Evolutionary conservation across 2,329 filamentous ascomycete species (phyloP).

Genomic region (Paracorniculantispora psalliotae): DNA sequence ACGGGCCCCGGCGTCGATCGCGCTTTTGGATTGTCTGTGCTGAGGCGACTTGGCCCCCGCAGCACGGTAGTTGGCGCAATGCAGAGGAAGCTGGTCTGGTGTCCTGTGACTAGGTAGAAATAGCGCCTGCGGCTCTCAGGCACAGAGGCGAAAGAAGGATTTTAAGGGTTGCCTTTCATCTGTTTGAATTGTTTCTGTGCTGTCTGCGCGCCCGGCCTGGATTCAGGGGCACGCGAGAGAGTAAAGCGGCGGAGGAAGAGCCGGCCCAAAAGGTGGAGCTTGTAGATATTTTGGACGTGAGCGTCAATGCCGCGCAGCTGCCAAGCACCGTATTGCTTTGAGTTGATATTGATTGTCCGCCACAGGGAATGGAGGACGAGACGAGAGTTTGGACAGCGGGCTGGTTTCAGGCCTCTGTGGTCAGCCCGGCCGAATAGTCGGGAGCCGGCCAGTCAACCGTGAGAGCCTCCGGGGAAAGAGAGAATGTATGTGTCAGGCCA

Average conservation of each 20-base stretch:
- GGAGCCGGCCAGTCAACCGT: neutral
- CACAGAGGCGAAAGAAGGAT: neutral
- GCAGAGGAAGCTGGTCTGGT: neutral
- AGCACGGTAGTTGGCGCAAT: neutral
- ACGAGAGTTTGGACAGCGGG: slow-evolving; percentile 7
- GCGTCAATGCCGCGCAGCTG: slow-evolving; percentile 1
- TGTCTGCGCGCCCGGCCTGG: neutral
- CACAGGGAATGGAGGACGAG: neutral
- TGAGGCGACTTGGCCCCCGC: neutral
- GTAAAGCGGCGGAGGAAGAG: neutral
- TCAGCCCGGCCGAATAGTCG: neutral
- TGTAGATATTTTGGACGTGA: neutral
- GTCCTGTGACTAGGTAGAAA: neutral
- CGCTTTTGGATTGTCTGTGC: slow-evolving; percentile 3
- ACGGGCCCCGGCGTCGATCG: slow-evolving; percentile 8
- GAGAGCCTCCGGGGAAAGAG: neutral
- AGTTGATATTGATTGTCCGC: neutral
- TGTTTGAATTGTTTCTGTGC: neutral
- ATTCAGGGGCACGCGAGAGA: neutral
- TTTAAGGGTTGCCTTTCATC: neutral
- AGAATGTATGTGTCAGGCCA: too few relatives aligned
- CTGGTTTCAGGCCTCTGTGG: slow-evolving; percentile 6
- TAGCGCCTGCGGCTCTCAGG: neutral
- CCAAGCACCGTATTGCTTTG: neutral
- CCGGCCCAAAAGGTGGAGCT: neutral